phyloP scores from a whole-genome alignment of 164 flowering plant species.

The Berberis thunbergii region DNA sequence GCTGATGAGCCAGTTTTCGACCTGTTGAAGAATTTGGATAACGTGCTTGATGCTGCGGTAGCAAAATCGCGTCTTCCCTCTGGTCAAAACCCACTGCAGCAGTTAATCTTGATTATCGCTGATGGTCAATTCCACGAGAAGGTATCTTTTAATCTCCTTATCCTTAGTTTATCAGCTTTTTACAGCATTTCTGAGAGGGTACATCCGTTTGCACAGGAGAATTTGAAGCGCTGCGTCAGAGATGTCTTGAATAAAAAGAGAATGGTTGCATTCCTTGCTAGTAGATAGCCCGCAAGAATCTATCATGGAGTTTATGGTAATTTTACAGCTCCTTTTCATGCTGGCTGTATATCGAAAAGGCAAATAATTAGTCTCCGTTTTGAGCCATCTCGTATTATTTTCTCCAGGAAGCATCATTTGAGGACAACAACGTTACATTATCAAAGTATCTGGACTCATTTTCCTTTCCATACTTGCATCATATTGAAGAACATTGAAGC shows the following conservation, averaged over 20 bases:
- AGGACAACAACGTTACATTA: slow-evolving; percentile 24
- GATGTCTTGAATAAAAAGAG: slow-evolving; percentile 27
- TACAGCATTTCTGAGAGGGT: neutral
- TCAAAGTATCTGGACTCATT: slow-evolving; percentile 71
- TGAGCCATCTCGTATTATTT: neutral
- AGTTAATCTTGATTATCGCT: slow-evolving; percentile 82
- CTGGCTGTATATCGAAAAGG: neutral
- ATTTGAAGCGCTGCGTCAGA: slow-evolving; percentile 61
- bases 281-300: too few species aligned
- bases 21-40: slow-evolving; percentile 58
- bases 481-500: too few species aligned
- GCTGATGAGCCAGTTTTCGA: slow-evolving; percentile 77
- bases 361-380: neutral
- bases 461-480: slow-evolving; percentile 49
- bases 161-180: neutral
- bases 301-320: too few species aligned
- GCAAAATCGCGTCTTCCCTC: slow-evolving; percentile 68
- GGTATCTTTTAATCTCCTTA: slow-evolving; percentile 22
- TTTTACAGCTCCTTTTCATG: neutral
- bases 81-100: slow-evolving; percentile 84
- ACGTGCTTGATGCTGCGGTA: slow-evolving; percentile 63
- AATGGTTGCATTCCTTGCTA: too few species aligned
- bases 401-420: slow-evolving; percentile 44
- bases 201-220: slow-evolving; percentile 34
- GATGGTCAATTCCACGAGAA: slow-evolving; percentile 91